Evolutionary conservation across 176 grass and related monocot genomes (phyloP).

Genomic region (Olyra latifolia): DNA sequence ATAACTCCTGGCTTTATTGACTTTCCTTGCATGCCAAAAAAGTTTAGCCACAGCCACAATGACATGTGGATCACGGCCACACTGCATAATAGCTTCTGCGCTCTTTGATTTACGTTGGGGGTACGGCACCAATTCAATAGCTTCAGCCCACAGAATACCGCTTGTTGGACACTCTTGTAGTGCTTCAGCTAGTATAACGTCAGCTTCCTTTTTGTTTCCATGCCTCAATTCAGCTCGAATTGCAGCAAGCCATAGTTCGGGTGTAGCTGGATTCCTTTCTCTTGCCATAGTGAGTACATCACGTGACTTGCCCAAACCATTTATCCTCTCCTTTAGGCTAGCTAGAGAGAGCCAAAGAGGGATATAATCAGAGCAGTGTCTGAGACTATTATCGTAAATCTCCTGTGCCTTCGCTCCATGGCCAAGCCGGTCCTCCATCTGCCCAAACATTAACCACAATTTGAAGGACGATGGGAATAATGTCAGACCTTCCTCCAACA

Average conservation of each 20-base stretch:
- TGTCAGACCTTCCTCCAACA: neutral
- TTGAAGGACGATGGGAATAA: slow-evolving; percentile 84
- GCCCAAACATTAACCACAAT: slow-evolving; percentile 90
- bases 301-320: slow-evolving; percentile 78
- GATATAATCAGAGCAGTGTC: slow-evolving; percentile 63
- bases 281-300: slow-evolving; percentile 81
- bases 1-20: slow-evolving; percentile 74
- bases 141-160: slow-evolving; percentile 84
- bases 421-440: slow-evolving; percentile 81
- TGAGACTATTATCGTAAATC: slow-evolving; percentile 75
- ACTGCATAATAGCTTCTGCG: slow-evolving; percentile 70
- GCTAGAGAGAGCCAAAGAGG: slow-evolving; percentile 13
- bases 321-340: slow-evolving; percentile 78
- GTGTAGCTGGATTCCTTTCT: slow-evolving; percentile 79
- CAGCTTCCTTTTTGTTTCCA: slow-evolving; percentile 82
- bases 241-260: slow-evolving; percentile 92
- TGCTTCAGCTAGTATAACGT: slow-evolving; percentile 75
- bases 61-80: slow-evolving; percentile 77
- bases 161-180: slow-evolving; percentile 82
- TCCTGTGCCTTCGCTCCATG: slow-evolving; percentile 59
- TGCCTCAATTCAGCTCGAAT: slow-evolving; percentile 74
- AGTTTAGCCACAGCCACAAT: slow-evolving; percentile 76
- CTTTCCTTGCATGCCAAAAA: slow-evolving; percentile 84
- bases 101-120: slow-evolving; percentile 77
- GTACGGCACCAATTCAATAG: slow-evolving; percentile 78